These are phyloP conservation scores for Cyberlindnera americana DNA, from an alignment of 805 yeast species.

Conservation along the genomic window DNA sequence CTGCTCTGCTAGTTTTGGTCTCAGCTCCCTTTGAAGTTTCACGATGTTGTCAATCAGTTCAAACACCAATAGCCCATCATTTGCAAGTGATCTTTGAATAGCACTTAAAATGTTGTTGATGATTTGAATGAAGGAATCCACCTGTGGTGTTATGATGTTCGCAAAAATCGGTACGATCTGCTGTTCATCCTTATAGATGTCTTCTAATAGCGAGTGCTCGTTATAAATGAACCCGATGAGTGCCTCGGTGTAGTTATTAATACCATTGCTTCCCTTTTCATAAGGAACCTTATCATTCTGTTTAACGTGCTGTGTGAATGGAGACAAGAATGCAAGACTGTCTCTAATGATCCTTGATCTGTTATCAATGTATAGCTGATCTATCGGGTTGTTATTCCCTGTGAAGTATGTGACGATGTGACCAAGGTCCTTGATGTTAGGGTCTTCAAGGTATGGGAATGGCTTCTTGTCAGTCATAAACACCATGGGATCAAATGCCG, in stretches of 20 bases:
- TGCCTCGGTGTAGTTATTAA: constrained; percentile 50
- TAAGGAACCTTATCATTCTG: constrained; percentile 44
- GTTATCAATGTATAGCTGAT: constrained; percentile 37
- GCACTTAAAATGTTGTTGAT: constrained; percentile 36
- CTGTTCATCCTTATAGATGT: constrained; percentile 35
- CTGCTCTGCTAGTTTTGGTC: constrained; percentile 24
- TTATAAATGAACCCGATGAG: constrained; percentile 45
- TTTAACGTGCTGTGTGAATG: constrained; percentile 40
- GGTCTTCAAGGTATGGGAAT: constrained; percentile 38
- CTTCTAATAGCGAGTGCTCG: constrained; percentile 45
- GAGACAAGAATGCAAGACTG: constrained; percentile 43
- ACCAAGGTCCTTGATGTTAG: constrained; percentile 35
- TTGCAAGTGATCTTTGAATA: constrained; percentile 39
- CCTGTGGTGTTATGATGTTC: constrained; percentile 32
- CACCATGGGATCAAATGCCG: constrained; percentile 44
- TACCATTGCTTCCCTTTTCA: constrained; percentile 60
- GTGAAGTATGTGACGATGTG: constrained; percentile 46
- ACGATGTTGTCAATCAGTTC: constrained; percentile 53
- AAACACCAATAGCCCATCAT: constrained; percentile 51
- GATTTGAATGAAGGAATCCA: constrained; percentile 38
- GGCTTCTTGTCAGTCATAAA: constrained; percentile 38
- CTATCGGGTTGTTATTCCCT: constrained; percentile 28
- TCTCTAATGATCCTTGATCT: constrained; percentile 40
- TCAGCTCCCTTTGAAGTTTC: constrained; percentile 32
- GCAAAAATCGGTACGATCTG: constrained; percentile 29